Evolutionary conservation across 2,329 filamentous ascomycete genomes (phyloP).

Genomic region (Phialocephala sp.): DNA sequence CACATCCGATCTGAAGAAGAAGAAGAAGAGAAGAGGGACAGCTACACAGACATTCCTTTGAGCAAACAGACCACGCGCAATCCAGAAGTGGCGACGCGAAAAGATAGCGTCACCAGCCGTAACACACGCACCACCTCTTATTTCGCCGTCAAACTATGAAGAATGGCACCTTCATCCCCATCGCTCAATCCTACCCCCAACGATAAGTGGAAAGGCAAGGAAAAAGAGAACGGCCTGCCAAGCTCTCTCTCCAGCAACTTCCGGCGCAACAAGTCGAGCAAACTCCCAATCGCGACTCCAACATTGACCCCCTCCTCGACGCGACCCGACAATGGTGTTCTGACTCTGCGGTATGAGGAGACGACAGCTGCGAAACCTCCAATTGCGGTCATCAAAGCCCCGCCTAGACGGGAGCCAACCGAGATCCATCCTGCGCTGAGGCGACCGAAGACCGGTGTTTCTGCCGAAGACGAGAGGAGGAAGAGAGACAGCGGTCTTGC

Average conservation of each 20-base stretch:
- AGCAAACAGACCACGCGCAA: not conserved
- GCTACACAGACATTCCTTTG: conserved; percentile 5
- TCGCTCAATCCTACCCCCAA: not conserved
- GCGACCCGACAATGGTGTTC: conserved; percentile 43
- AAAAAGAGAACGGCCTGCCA: not conserved
- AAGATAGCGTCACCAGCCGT: not conserved
- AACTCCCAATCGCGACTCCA: not conserved
- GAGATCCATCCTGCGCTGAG: conserved; percentile 42
- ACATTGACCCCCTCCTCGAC: conserved; percentile 16
- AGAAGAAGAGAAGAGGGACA: too few species aligned
- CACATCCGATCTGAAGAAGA: not conserved
- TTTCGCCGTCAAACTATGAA: conserved; percentile 15
- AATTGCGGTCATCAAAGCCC: conserved; percentile 49
- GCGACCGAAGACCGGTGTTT: conserved; percentile 16
- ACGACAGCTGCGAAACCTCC: conserved; percentile 62
- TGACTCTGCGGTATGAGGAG: conserved; percentile 66
- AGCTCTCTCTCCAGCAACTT: not conserved
- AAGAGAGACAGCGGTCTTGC: conserved; percentile 63
- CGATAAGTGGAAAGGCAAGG: not conserved
- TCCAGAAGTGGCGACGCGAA: not conserved
- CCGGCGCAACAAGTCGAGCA: conserved; percentile 20
- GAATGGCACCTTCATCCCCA: conserved; percentile 5
- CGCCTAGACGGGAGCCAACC: conserved; percentile 36
- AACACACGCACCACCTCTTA: not conserved
- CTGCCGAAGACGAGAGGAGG: conserved; percentile 48